phyloP scores from a whole-genome alignment of 306 rosid species.

The Cicer judaicum region DNA sequence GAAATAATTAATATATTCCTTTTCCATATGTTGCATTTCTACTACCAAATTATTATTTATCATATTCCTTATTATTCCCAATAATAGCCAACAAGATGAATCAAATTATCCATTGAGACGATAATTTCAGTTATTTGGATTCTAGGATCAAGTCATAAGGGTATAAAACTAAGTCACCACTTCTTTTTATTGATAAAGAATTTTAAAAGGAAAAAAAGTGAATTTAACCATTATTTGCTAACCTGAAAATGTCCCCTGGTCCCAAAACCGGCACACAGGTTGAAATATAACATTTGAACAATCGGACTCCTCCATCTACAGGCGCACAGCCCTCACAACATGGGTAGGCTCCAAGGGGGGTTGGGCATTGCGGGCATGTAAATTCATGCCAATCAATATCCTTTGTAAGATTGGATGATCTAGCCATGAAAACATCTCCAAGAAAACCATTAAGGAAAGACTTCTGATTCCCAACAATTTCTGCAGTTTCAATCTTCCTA shows the following conservation, averaged over 20 bases:
- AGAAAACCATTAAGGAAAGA: conserved; percentile 85
- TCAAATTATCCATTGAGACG: not conserved
- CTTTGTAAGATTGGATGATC: conserved; percentile 67
- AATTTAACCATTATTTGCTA: conserved; percentile 38
- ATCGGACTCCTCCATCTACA: conserved; percentile 84
- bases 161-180: conserved; percentile 26
- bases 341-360: conserved; percentile 90
- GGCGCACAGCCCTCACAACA: conserved; percentile 58
- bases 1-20: not conserved
- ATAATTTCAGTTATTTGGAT: conserved; percentile 16
- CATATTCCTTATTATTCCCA: not conserved
- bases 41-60: not conserved
- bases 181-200: conserved; percentile 24
- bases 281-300: conserved; percentile 81
- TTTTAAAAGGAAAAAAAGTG: not conserved
- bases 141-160: not conserved
- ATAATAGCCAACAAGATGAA: not conserved
- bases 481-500: conserved; percentile 39
- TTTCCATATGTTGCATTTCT: not conserved
- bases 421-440: conserved; percentile 90
- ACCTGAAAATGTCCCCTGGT: conserved; percentile 76
- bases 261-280: conserved; percentile 62
- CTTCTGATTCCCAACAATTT: conserved; percentile 60
- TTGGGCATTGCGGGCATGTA: conserved; percentile 75
- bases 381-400: conserved; percentile 85